phyloP scores from a whole-genome alignment of 495 filamentous ascomycete genomes.

The Aspergillus steynii region DNA sequence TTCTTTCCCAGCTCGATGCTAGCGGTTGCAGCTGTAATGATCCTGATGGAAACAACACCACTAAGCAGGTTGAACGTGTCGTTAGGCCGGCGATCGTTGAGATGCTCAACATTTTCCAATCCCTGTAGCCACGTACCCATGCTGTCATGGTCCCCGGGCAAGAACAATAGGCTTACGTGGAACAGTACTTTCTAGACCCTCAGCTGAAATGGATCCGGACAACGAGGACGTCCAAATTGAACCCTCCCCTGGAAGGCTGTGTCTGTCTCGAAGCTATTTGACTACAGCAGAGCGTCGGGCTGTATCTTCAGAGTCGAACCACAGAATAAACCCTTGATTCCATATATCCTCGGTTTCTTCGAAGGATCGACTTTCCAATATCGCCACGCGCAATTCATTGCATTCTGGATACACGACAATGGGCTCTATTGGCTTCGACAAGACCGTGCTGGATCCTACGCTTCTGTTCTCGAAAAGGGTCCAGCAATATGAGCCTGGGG shows the following conservation, averaged over 20 bases:
- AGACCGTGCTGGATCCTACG: not conserved
- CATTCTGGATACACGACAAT: not conserved
- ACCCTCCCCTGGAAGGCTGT: no score
- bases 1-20: not conserved
- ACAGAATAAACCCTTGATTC: not conserved
- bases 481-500: constrained; percentile 1
- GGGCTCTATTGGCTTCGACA: constrained; percentile 1
- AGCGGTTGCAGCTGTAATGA: not conserved
- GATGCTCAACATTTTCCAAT: not conserved
- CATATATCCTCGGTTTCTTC: not conserved
- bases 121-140: not conserved
- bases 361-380: not conserved
- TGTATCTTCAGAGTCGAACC: not conserved
- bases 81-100: not conserved
- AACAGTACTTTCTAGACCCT: no score
- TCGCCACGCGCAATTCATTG: not conserved
- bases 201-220: no score
- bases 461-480: not conserved
- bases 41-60: not conserved
- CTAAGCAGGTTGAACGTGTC: not conserved
- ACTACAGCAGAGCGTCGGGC: no score
- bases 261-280: no score
- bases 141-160: no score
- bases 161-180: no score
- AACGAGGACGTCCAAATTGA: no score